A percentile compares a stretch with the other conserved stretches of the same genome.
Conservation (phyloP, 176 grass and related monocot genomes). For the Miscanthus lutarioriparius region DNA sequence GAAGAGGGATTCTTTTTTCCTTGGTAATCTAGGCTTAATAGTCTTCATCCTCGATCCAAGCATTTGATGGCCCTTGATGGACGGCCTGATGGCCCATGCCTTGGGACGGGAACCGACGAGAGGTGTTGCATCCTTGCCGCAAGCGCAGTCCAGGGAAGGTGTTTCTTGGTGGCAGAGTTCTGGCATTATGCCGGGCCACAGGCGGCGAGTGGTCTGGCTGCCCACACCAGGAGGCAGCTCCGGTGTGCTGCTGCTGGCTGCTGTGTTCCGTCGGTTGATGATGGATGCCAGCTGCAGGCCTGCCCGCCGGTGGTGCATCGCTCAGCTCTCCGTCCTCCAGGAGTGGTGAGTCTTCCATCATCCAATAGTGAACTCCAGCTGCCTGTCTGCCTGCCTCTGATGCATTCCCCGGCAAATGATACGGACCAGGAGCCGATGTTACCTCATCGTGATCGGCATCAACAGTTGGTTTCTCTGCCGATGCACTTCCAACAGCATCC, state of each 20-base stretch:
- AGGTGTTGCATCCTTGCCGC: slow-evolving; percentile 15
- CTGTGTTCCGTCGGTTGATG: slow-evolving; percentile 7
- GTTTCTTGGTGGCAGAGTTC: slow-evolving; percentile 17
- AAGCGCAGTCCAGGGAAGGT: slow-evolving; percentile 14
- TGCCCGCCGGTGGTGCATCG: neutral
- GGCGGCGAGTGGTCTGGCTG: neutral
- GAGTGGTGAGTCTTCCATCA: slow-evolving; percentile 16
- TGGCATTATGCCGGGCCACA: slow-evolving; percentile 1
- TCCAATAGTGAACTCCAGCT: slow-evolving; percentile 27
- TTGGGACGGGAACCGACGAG: neutral
- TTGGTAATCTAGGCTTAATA: neutral
- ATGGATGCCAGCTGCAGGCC: neutral
- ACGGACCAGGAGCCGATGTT: slow-evolving; percentile 18
- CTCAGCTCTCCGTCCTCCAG: slow-evolving; percentile 6
- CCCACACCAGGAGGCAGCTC: neutral
- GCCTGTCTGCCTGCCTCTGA: neutral
- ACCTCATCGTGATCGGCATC: slow-evolving; percentile 26
- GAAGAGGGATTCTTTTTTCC: neutral
- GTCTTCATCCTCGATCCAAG: slow-evolving; percentile 29
- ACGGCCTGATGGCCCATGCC: slow-evolving; percentile 15
- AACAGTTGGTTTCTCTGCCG: neutral
- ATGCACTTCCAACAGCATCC: slow-evolving; percentile 8
- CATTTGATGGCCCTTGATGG: neutral
- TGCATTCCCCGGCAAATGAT: slow-evolving; percentile 1
- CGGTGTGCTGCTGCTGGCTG: neutral